Base-by-base conservation (phyloP, 2,329 filamentous ascomycete genomes). In the Davidsoniella eucalypti region DNA sequence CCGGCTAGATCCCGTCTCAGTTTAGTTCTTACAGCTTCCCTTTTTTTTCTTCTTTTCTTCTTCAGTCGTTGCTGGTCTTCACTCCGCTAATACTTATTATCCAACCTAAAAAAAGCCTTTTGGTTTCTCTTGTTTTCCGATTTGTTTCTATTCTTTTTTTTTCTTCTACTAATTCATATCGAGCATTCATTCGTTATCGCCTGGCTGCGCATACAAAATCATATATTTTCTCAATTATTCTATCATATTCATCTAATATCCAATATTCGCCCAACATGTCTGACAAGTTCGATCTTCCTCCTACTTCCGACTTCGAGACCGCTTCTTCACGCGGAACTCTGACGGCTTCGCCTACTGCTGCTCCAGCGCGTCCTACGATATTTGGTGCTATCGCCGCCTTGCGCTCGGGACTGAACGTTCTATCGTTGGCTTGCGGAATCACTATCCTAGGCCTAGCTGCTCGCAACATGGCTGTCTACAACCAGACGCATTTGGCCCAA, bases 381-480 rank as follows among this genome's bases (percentile, higher is more conserved):
- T 63, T 65, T 47, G 57, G 61, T 47, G 55, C 66, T 23, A 55
- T 72, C 51, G 68, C 76, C 54, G 64, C 61, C 44, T 63, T 65
- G 44, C 67, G 70, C 12, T 56, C 72, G 3, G 70, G 64, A 44
- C 61, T 76, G 52, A 76, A 69, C 0, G 58, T 62, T 4, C 59
- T 80, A 29, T 68, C 70, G 25, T 63, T 80, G 16, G 64, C 70
- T 16, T 67, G 69, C 49, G 69, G 70, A 51, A 58, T 79, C 55
- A 69, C 66, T 16, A 66, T 76, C 47, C 62, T 80, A 6, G 75
- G 70, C 23, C 66, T 76, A 9, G 68, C 75, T 2, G 72, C 67
- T 55, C 67, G 79, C 58, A 67, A 72, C 5, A 61, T 80, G 40
- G 61, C 66, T 26, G 70, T 75, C 37, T 80, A 78, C 63, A 67